A percentile compares a stretch with the other conserved stretches of the same genome.
These are phyloP conservation scores for Terfezia boudieri DNA, from an alignment of 495 filamentous ascomycete species.

Conservation along the genomic window DNA sequence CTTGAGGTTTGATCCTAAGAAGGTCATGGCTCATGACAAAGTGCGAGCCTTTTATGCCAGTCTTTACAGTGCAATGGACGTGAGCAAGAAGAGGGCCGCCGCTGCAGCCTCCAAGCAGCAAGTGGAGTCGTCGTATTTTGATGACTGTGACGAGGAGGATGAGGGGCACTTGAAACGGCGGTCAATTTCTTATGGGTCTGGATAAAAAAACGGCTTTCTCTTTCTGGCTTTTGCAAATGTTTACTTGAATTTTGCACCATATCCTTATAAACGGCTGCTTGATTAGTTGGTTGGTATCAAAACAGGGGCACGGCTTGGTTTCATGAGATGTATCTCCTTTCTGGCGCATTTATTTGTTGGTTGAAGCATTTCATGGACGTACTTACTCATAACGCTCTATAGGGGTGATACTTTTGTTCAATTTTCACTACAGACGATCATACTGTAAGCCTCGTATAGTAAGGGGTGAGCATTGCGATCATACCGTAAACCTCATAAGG, in stretches of 20 bases:
- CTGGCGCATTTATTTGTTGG: too few species aligned
- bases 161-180: not conserved
- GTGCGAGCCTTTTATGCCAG: conserved; percentile 69
- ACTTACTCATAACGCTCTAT: too few species aligned
- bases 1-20: conserved; percentile 61
- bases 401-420: too few species aligned
- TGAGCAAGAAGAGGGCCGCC: conserved; percentile 5
- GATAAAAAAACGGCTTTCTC: not conserved
- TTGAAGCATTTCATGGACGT: too few species aligned
- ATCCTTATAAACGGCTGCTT: too few species aligned
- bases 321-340: too few species aligned
- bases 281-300: too few species aligned
- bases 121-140: not conserved
- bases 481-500: too few species aligned
- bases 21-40: conserved; percentile 83
- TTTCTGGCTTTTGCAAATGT: not conserved
- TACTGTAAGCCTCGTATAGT: too few species aligned
- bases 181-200: not conserved
- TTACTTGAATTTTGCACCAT: not conserved
- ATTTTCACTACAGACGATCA: too few species aligned
- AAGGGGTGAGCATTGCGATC: too few species aligned
- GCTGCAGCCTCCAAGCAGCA: not conserved
- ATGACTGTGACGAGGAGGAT: not conserved
- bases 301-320: too few species aligned
- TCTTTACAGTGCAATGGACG: conserved; percentile 34